Conservation (phyloP, 371 early-diverging fungal species). For the Lichtheimia ornata region DNA sequence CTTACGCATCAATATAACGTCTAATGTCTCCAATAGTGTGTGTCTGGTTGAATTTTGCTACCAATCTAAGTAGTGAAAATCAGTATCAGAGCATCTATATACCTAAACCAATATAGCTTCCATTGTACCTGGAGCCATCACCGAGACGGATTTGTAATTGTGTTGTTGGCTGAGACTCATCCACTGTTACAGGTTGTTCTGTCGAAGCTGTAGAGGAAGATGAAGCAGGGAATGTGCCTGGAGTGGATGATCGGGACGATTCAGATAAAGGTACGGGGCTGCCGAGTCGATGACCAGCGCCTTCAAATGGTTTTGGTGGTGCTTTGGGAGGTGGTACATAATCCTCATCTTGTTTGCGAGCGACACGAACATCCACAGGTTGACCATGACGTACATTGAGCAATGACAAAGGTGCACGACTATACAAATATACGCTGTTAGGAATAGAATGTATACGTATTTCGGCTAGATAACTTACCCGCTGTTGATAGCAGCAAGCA, state of each 20-base stretch:
- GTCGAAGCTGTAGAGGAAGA: conserved; percentile 29
- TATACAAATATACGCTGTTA: conserved; percentile 15
- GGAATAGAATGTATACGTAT: background rate
- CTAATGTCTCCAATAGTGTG: conserved; percentile 89
- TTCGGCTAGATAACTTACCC: conserved; percentile 58
- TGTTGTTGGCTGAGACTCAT: conserved; percentile 78
- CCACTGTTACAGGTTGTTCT: conserved; percentile 44
- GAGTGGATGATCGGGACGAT: conserved; percentile 28
- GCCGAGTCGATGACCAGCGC: conserved; percentile 87
- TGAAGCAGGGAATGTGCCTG: conserved; percentile 32
- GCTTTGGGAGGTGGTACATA: conserved; percentile 84
- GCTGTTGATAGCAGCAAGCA: conserved; percentile 82
- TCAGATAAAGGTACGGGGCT: conserved; percentile 49
- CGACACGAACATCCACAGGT: conserved; percentile 88
- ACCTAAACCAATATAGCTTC: background rate
- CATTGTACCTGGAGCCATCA: conserved; percentile 76
- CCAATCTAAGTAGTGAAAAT: conserved; percentile 54
- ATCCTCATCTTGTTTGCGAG: conserved; percentile 82
- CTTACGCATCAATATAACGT: conserved; percentile 68
- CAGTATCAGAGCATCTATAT: background rate
- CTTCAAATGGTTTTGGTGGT: conserved; percentile 79
- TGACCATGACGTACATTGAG: conserved; percentile 92
- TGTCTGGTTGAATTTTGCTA: conserved; percentile 86
- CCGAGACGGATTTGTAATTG: conserved; percentile 88
- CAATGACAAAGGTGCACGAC: conserved; percentile 81